Percentiles rank a stretch among this genome's conserved stretches.
phyloP scores from a whole-genome alignment of 352 stramenopile species.

The Plasmopara halstedii region DNA sequence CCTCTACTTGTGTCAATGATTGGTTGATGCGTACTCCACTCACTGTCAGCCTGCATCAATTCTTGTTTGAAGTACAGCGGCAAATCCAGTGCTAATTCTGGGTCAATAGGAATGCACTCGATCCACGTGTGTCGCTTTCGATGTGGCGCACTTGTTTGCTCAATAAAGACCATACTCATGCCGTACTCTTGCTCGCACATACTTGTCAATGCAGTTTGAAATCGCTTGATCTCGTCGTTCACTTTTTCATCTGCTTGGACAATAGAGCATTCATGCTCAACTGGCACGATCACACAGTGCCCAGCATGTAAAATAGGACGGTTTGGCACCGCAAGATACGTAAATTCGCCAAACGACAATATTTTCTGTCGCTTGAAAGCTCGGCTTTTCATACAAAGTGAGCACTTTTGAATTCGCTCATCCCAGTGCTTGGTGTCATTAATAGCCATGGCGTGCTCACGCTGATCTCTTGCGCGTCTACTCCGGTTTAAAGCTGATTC shows the following conservation, averaged over 20 bases:
- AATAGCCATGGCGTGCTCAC: slow-evolving; percentile 41
- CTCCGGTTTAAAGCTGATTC: slow-evolving; percentile 42
- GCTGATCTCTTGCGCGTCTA: slow-evolving; percentile 44
- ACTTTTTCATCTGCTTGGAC: slow-evolving; percentile 59
- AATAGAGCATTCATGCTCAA: slow-evolving; percentile 57
- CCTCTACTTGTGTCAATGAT: slow-evolving; percentile 66
- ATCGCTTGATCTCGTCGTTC: slow-evolving; percentile 51
- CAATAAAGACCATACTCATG: slow-evolving; percentile 67
- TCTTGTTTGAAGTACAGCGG: slow-evolving; percentile 83
- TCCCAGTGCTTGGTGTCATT: slow-evolving; percentile 67
- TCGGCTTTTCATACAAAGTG: slow-evolving; percentile 57
- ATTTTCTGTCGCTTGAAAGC: slow-evolving; percentile 77
- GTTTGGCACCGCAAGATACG: slow-evolving; percentile 61
- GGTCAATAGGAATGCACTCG: slow-evolving; percentile 73
- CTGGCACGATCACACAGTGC: slow-evolving; percentile 71
- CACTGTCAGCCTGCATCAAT: slow-evolving; percentile 60
- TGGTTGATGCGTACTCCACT: slow-evolving; percentile 79
- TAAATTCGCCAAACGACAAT: slow-evolving; percentile 68
- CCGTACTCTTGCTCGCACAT: slow-evolving; percentile 57
- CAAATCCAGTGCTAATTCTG: slow-evolving; percentile 47
- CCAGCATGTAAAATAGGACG: slow-evolving; percentile 43
- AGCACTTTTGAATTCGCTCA: slow-evolving; percentile 54
- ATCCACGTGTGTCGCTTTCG: slow-evolving; percentile 63
- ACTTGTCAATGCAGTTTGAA: slow-evolving; percentile 41
- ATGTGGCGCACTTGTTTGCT: slow-evolving; percentile 60